phyloP scores from a whole-genome alignment of 192 early-diverging fungal genomes.

The Coemansia sp. region DNA sequence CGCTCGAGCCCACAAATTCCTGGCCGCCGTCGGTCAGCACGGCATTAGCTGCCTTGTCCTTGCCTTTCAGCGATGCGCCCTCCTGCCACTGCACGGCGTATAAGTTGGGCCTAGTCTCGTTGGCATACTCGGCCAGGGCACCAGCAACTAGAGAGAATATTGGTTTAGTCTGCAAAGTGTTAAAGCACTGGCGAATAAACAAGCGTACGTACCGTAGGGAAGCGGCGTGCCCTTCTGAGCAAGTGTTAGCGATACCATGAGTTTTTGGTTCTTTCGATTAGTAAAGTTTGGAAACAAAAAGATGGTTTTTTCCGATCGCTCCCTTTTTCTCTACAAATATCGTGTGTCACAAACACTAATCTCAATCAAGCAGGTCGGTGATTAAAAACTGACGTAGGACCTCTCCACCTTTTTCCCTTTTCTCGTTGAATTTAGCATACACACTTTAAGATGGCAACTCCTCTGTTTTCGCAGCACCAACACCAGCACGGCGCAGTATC shows the following conservation, averaged over 20 bases:
- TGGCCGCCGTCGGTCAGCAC: constrained; percentile 13
- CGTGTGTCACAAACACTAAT: too few relatives aligned
- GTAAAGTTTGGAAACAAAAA: too few relatives aligned
- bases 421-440: not conserved
- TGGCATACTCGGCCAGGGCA: constrained; percentile 55
- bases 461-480: constrained; percentile 26
- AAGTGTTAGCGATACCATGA: constrained; percentile 53
- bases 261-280: not conserved
- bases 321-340: too few relatives aligned
- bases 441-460: constrained; percentile 25
- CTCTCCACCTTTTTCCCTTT: not conserved
- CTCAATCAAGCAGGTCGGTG: too few relatives aligned
- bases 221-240: constrained; percentile 60
- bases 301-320: too few relatives aligned
- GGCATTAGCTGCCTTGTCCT: constrained; percentile 46
- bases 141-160: constrained; percentile 44
- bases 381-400: not conserved
- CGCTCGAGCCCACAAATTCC: constrained; percentile 23
- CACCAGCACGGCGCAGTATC: constrained; percentile 10
- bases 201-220: constrained; percentile 52
- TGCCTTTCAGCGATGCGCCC: constrained; percentile 38
- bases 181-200: too few relatives aligned
- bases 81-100: constrained; percentile 57
- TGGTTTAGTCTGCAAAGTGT: not conserved
- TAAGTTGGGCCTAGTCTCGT: constrained; percentile 20